A percentile compares a stretch with the other conserved stretches of the same genome.
These are phyloP conservation scores for Dictyostelium purpureum DNA, from an alignment of 78 protist species.

Conservation along the genomic window DNA sequence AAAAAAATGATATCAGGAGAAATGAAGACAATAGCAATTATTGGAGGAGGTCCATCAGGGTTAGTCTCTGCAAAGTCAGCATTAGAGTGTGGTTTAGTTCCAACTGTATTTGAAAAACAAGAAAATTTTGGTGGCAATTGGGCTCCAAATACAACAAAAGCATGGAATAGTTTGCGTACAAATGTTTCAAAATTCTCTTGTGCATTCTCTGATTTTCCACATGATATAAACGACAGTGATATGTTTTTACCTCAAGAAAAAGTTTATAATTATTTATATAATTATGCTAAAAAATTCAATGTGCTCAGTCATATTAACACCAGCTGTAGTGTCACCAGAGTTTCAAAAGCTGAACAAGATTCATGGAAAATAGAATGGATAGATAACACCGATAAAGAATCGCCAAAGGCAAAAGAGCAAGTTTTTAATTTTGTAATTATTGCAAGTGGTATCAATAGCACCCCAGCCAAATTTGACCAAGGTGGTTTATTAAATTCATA, in stretches of 20 bases:
- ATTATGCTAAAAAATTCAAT: neutral
- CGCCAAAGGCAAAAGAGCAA: neutral
- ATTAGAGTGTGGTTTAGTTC: constrained; percentile 11
- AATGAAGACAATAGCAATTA: no score
- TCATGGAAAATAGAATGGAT: neutral
- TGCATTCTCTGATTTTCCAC: constrained; percentile 43
- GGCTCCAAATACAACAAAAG: neutral
- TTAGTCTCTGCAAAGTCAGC: neutral
- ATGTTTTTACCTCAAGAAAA: neutral
- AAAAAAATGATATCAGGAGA: no score
- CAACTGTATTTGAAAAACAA: constrained; percentile 30
- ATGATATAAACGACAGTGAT: neutral
- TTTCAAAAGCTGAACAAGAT: neutral
- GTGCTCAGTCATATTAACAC: neutral
- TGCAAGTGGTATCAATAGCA: neutral
- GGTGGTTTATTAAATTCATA: neutral
- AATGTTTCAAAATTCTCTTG: neutral
- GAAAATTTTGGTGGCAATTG: constrained; percentile 19
- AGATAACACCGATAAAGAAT: neutral
- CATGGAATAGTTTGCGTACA: constrained; percentile 16
- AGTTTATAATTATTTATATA: neutral
- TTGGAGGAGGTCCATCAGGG: constrained; percentile 42
- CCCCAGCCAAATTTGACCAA: no score
- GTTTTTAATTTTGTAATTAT: neutral
- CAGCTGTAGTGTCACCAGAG: neutral